Conservation (phyloP, 2,329 filamentous ascomycete genomes). For the Raffaelea deltoideospora region DNA sequence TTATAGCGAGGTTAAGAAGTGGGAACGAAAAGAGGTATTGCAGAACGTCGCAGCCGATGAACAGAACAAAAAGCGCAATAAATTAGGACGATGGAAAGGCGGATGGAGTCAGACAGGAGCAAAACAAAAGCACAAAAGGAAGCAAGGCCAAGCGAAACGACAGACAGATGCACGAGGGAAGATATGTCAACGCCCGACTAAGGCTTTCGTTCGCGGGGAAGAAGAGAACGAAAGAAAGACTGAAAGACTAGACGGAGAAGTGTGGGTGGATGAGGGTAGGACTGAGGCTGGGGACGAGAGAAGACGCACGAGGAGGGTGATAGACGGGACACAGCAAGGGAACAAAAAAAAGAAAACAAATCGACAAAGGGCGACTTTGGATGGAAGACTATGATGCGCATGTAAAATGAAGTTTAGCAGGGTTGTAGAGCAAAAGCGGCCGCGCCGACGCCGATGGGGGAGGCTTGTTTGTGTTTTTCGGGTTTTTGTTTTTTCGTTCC, state of each 20-base stretch:
- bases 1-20: neutral
- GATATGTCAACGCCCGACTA: neutral
- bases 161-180: neutral
- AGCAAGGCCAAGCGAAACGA: neutral
- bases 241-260: neutral
- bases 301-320: neutral
- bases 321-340: neutral
- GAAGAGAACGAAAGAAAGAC: neutral
- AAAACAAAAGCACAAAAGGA: neutral
- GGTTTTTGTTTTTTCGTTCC: slow-evolving; percentile 11
- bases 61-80: neutral
- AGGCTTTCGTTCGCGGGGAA: neutral
- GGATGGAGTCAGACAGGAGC: neutral
- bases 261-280: neutral
- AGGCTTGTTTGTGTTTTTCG: slow-evolving; percentile 7
- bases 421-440: no score
- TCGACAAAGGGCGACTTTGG: no score
- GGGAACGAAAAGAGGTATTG: slow-evolving; percentile 4
- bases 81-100: neutral
- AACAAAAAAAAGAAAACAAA: neutral
- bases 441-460: no score
- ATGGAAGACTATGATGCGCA: no score
- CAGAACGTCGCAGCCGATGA: neutral
- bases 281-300: neutral
- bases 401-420: no score